A percentile compares a stretch with the other conserved stretches of the same genome.
phyloP scores from a whole-genome alignment of 768 basidiomycete species.

The Amylocystis lapponica region DNA sequence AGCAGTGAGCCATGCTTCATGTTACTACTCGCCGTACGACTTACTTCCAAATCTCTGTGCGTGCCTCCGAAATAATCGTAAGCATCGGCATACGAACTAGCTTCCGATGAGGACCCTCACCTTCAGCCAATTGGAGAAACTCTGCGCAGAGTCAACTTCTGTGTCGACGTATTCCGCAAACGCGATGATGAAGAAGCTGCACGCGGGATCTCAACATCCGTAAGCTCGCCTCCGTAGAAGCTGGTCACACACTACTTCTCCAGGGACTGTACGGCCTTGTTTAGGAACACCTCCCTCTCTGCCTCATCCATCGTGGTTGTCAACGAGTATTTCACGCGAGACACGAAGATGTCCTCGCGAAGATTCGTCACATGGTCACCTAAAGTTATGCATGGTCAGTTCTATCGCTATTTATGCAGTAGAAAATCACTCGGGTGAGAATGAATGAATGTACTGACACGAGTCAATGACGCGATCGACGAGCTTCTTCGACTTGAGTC shows the following conservation, averaged over 20 bases:
- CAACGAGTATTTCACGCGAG: slow-evolving; percentile 82
- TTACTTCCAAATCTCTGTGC: slow-evolving; percentile 93
- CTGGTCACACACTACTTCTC: slow-evolving; percentile 81
- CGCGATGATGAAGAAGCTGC: slow-evolving; percentile 88
- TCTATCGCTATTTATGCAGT: neutral
- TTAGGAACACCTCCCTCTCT: slow-evolving; percentile 44
- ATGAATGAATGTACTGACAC: slow-evolving; percentile 30
- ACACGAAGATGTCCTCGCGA: slow-evolving; percentile 79
- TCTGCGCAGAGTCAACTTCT: slow-evolving; percentile 52
- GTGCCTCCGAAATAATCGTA: slow-evolving; percentile 36
- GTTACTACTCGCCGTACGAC: slow-evolving; percentile 19
- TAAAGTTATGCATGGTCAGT: neutral
- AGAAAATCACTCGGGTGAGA: neutral
- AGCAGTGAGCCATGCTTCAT: neutral
- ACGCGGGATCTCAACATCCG: neutral
- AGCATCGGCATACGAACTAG: neutral
- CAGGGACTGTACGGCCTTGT: slow-evolving; percentile 66
- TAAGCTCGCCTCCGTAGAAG: neutral
- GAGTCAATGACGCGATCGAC: slow-evolving; percentile 90
- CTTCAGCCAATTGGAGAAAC: slow-evolving; percentile 86
- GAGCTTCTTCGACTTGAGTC: slow-evolving; percentile 77
- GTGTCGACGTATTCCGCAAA: slow-evolving; percentile 85
- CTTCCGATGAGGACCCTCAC: slow-evolving; percentile 33
- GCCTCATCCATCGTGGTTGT: slow-evolving; percentile 66
- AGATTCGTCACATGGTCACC: slow-evolving; percentile 91